Evolutionary conservation across 495 filamentous ascomycete genomes (phyloP), one percentile per base, ranked within the genome.

Genomic region (Podospora pseudopauciseta): DNA sequence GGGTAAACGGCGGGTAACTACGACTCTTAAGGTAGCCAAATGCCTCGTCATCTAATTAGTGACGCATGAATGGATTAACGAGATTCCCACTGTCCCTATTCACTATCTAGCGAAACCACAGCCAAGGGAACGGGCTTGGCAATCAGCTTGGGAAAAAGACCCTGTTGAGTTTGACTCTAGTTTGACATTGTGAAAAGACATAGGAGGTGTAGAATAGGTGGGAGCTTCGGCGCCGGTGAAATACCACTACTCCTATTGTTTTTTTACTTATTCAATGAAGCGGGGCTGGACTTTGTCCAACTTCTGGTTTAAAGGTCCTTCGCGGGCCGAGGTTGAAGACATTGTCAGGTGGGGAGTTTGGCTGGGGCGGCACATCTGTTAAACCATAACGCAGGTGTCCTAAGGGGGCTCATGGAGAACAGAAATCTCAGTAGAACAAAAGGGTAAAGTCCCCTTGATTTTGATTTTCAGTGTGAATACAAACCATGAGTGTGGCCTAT

Each of bases 381-480:
- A 86, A 87, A 87, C 84, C 81, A 86, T 86, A 86, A 86, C 84
- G 84, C 83, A 86, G 82, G 82, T 87, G 82, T 86, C 84, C 84
- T 86, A 86, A 87, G 85, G 84, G 84, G 84, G 85, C 85, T 88
- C 82, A 88, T 87, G 81, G 86, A 88, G 86, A 88, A 89, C 84
- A 88, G 86, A 88, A 89, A 89, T 88, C 87, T 88, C 82, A 89
- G 84, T 88, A 86, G 86, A 89, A 87, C 84, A 89, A 89, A 89
- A 89, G 87, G 86, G 87, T 86, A 89, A 89, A 89, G 88, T 85
- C 87, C 85, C 85, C 84, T 88, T 89, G 84, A 88, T 88, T 89
- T 89, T 89, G 84, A 88, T 88, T 89, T 88, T 89, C 85, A 89
- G 87, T 89, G 84, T 88, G 85, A 89, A 89, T 88, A 89, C 83